Percentiles rank a stretch among this genome's conserved stretches.
These are phyloP conservation scores for Talaromyces borbonicus DNA, from an alignment of 495 filamentous ascomycete species.

Conservation along the genomic window DNA sequence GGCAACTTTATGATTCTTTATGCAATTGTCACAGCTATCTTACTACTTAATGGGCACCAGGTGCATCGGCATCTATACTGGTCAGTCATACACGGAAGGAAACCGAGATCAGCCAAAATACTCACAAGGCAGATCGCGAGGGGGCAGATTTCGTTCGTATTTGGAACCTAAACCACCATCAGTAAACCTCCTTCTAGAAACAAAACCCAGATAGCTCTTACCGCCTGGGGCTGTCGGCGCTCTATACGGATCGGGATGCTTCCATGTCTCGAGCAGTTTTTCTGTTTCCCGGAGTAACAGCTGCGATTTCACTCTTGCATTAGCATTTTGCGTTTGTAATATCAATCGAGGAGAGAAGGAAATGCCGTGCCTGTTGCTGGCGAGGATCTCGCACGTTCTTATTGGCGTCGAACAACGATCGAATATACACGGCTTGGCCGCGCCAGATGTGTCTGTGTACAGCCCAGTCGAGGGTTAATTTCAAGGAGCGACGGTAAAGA, in stretches of 20 bases:
- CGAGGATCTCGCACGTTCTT: constrained; percentile 75
- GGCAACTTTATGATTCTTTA: no score
- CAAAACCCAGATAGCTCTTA: constrained; percentile 32
- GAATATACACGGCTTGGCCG: constrained; percentile 90
- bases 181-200: background rate
- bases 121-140: constrained; percentile 71
- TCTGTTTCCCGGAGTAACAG: constrained; percentile 78
- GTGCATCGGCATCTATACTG: constrained; percentile 10
- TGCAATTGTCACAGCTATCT: background rate
- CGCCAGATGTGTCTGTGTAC: constrained; percentile 88
- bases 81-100: background rate
- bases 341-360: no score
- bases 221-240: constrained; percentile 89
- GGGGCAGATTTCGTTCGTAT: constrained; percentile 87
- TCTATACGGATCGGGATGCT: constrained; percentile 89
- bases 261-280: constrained; percentile 81
- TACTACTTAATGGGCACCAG: constrained; percentile 10
- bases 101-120: constrained; percentile 13
- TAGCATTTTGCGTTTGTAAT: no score
- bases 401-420: constrained; percentile 92
- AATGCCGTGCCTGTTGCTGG: constrained; percentile 61
- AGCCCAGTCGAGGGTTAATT: constrained; percentile 89
- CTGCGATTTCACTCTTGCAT: no score
- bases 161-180: constrained; percentile 60
- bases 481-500: constrained; percentile 86